Conservation (phyloP, 2,329 filamentous ascomycete species). For the Monosporascus sp. region DNA sequence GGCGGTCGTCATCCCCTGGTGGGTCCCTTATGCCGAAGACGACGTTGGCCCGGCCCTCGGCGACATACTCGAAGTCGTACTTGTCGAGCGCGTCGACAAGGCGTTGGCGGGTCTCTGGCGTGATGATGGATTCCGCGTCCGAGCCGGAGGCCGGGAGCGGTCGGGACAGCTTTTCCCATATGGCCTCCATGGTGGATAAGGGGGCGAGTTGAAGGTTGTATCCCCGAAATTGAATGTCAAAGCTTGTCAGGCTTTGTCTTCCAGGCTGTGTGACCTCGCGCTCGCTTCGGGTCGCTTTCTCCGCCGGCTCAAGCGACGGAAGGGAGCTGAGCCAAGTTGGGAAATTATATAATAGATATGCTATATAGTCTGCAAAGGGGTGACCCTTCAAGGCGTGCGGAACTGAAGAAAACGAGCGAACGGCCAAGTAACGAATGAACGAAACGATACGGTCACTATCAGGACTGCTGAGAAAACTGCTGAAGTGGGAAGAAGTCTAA, state of each 20-base stretch:
- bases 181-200: constrained; percentile 8
- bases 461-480: not conserved
- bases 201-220: not conserved
- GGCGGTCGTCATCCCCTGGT: constrained; percentile 3
- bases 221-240: too few species aligned
- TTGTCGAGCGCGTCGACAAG: constrained; percentile 14
- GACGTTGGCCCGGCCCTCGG: constrained; percentile 72
- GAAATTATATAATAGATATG: too few species aligned
- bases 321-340: too few species aligned
- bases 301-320: too few species aligned
- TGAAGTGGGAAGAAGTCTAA: too few species aligned
- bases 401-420: not conserved
- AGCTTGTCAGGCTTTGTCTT: too few species aligned
- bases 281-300: too few species aligned
- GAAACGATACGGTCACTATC: not conserved
- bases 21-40: constrained; percentile 57
- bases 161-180: constrained; percentile 21
- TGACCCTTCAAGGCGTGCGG: not conserved
- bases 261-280: too few species aligned
- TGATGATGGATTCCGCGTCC: constrained; percentile 9
- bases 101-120: constrained; percentile 12
- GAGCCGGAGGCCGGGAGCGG: constrained; percentile 13
- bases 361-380: not conserved
- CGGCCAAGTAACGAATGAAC: not conserved
- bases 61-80: constrained; percentile 37